Conservation (phyloP, 2,329 filamentous ascomycete genomes). For the Xylaria hypoxylon region DNA sequence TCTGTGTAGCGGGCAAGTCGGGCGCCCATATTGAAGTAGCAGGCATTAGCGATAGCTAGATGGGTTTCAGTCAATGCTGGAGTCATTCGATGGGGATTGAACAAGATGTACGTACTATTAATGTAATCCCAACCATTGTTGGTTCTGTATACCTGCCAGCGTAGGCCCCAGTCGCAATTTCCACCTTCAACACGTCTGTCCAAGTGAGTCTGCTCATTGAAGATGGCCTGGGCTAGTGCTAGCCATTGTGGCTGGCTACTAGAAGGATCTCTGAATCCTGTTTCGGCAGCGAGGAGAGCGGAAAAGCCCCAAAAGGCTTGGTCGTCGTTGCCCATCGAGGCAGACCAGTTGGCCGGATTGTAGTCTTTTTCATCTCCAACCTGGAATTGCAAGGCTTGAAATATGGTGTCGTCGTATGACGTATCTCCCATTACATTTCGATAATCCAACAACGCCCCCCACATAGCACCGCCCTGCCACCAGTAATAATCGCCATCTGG, state of each 20-base stretch:
- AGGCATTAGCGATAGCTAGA: conserved; percentile 69
- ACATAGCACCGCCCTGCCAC: conserved; percentile 79
- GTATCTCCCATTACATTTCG: conserved; percentile 74
- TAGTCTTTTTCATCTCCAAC: conserved; percentile 67
- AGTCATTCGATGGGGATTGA: background rate
- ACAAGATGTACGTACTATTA: conserved; percentile 60
- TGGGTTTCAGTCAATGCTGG: conserved; percentile 27
- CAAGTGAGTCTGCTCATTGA: conserved; percentile 67
- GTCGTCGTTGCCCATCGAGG: conserved; percentile 74
- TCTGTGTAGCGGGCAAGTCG: conserved; percentile 78
- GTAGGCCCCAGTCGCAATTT: conserved; percentile 75
- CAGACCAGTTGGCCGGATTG: conserved; percentile 70
- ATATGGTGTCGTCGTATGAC: conserved; percentile 70
- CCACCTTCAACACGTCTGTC: conserved; percentile 70
- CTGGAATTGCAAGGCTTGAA: conserved; percentile 68
- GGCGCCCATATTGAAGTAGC: conserved; percentile 73
- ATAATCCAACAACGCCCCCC: conserved; percentile 77
- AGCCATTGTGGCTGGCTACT: conserved; percentile 68
- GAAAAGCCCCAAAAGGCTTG: conserved; percentile 78
- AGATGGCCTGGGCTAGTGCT: conserved; percentile 76
- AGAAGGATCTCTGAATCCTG: conserved; percentile 70
- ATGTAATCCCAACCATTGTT: conserved; percentile 84
- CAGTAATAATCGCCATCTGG: conserved; percentile 73
- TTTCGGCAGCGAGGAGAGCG: conserved; percentile 74
- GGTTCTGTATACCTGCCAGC: conserved; percentile 82